These are phyloP conservation scores for Penicillium sp. DNA, from an alignment of 2,329 filamentous ascomycete genomes.

Conservation along the genomic window DNA sequence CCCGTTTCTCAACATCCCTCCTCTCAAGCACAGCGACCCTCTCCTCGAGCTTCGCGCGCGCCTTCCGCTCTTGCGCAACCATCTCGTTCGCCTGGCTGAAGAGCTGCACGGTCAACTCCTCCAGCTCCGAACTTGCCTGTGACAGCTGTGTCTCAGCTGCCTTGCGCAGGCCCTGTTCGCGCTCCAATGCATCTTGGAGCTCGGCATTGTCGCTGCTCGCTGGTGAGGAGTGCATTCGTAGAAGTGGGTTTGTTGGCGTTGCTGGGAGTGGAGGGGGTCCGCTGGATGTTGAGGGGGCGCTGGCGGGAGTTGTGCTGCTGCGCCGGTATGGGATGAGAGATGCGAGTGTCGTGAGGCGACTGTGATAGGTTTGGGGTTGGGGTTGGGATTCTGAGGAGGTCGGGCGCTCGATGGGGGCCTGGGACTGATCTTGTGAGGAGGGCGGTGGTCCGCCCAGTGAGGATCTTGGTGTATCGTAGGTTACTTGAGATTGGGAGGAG, in stretches of 20 bases:
- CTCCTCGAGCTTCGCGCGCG: slow-evolving; percentile 54
- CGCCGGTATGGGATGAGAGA: slow-evolving; percentile 43
- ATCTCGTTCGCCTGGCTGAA: slow-evolving; percentile 68
- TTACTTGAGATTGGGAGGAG: slow-evolving; percentile 25
- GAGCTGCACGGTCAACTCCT: slow-evolving; percentile 61
- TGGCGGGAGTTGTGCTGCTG: slow-evolving; percentile 34
- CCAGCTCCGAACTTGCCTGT: slow-evolving; percentile 59
- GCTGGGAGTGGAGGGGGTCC: slow-evolving; percentile 20
- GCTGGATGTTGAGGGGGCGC: slow-evolving; percentile 25
- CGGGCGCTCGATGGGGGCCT: slow-evolving; percentile 39
- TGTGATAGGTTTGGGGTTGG: slow-evolving; percentile 29
- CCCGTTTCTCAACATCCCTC: slow-evolving; percentile 53
- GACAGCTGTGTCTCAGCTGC: slow-evolving; percentile 59
- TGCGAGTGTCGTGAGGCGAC: slow-evolving; percentile 41
- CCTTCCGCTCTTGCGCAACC: slow-evolving; percentile 63
- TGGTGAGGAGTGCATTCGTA: slow-evolving; percentile 18
- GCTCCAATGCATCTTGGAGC: slow-evolving; percentile 55
- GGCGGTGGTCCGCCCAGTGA: slow-evolving; percentile 28
- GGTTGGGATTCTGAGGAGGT: slow-evolving; percentile 26
- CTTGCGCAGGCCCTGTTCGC: slow-evolving; percentile 56
- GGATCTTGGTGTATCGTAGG: slow-evolving; percentile 24
- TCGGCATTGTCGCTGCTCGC: slow-evolving; percentile 36
- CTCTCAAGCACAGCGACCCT: slow-evolving; percentile 49
- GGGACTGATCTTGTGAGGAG: slow-evolving; percentile 36
- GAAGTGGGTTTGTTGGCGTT: slow-evolving; percentile 4